A percentile compares a stretch with the other conserved stretches of the same genome.
These are phyloP conservation scores for Suillus tomentosus DNA, from an alignment of 768 basidiomycete species.

Conservation along the genomic window DNA sequence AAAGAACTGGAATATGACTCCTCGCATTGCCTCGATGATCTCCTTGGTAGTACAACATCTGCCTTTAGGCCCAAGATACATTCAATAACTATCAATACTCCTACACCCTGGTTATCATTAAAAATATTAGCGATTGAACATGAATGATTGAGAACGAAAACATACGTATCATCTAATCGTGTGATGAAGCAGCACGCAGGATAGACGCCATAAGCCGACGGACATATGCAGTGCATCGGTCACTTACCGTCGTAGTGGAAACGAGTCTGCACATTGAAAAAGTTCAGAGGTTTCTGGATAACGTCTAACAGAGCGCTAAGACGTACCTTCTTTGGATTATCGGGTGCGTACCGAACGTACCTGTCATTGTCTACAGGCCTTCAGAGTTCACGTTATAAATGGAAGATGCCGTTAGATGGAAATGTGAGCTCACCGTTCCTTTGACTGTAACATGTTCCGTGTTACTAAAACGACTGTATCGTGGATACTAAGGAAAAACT, in stretches of 20 bases:
- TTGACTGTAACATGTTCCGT: conserved; percentile 38
- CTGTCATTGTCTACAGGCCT: conserved; percentile 86
- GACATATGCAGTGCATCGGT: conserved; percentile 6
- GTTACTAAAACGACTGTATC: conserved; percentile 4
- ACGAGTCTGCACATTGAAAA: conserved; percentile 52
- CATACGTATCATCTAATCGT: conserved; percentile 61
- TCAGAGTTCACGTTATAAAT: conserved; percentile 14
- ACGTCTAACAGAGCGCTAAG: not conserved
- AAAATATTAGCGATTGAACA: not conserved
- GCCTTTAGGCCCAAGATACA: conserved; percentile 20
- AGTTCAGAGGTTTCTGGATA: conserved; percentile 14
- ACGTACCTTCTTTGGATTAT: conserved; percentile 84
- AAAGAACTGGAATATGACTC: not conserved
- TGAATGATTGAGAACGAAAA: conserved; percentile 18
- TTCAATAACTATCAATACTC: not conserved
- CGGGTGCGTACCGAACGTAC: conserved; percentile 75
- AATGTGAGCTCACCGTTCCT: conserved; percentile 56
- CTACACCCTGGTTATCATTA: conserved; percentile 36
- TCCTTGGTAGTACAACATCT: conserved; percentile 15
- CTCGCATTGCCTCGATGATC: not conserved
- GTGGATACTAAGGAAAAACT: conserved; percentile 7
- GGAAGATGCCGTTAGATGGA: conserved; percentile 1
- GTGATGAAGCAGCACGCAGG: conserved; percentile 7
- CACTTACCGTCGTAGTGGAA: conserved; percentile 80
- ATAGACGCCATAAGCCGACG: conserved; percentile 20